These are phyloP conservation scores for Phytophthora niederhauseri DNA, from an alignment of 352 stramenopile species.

Conservation along the genomic window DNA sequence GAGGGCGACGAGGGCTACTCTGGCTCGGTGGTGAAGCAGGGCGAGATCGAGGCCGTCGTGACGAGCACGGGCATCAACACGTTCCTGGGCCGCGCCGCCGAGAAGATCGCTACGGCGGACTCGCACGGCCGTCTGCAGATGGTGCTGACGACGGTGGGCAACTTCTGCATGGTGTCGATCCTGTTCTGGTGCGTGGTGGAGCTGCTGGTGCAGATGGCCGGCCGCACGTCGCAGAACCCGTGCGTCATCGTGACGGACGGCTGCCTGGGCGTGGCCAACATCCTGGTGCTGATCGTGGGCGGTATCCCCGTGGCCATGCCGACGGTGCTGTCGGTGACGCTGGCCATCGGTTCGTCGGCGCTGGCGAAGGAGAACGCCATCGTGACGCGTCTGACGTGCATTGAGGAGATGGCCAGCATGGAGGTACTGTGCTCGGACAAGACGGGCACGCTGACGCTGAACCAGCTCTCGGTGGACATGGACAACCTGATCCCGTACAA, in stretches of 20 bases:
- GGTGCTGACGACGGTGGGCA: slow-evolving; percentile 91
- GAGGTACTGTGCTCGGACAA: slow-evolving; percentile 96
- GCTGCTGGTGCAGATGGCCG: slow-evolving; percentile 81
- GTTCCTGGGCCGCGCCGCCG: slow-evolving; percentile 89
- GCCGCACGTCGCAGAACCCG: slow-evolving; percentile 65
- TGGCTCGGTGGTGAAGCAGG: slow-evolving; percentile 82
- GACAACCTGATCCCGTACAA: slow-evolving; percentile 86
- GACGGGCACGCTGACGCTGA: slow-evolving; percentile 95
- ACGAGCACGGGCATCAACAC: slow-evolving; percentile 87
- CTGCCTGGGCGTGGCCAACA: slow-evolving; percentile 66
- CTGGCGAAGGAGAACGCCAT: slow-evolving; percentile 93
- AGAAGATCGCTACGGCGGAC: slow-evolving; percentile 69
- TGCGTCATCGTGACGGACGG: slow-evolving; percentile 77
- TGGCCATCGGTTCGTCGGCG: slow-evolving; percentile 91
- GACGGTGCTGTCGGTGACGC: slow-evolving; percentile 91
- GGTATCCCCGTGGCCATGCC: slow-evolving; percentile 95
- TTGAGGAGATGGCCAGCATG: slow-evolving; percentile 94
- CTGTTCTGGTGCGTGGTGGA: slow-evolving; percentile 82
- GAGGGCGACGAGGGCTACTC: slow-evolving; percentile 77
- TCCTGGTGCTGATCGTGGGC: slow-evolving; percentile 91
- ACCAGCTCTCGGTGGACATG: slow-evolving; percentile 95
- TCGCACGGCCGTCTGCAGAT: slow-evolving; percentile 85
- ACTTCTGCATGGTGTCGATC: slow-evolving; percentile 88
- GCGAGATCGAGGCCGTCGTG: slow-evolving; percentile 91
- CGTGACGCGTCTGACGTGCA: slow-evolving; percentile 91